phyloP scores from a whole-genome alignment of 805 yeast species.

The Cyberlindnera subsufficiens region DNA sequence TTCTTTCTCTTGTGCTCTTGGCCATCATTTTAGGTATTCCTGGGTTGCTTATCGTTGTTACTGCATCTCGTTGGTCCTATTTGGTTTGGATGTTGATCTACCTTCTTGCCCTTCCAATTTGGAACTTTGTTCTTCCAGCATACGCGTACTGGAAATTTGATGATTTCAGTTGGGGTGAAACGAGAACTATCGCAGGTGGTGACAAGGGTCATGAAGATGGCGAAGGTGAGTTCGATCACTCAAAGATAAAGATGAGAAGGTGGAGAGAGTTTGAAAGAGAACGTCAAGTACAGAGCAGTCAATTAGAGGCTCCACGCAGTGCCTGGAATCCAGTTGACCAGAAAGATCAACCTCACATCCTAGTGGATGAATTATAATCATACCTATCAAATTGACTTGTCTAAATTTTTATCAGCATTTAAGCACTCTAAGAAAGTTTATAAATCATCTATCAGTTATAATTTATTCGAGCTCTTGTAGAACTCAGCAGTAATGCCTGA shows the following conservation, averaged over 20 bases:
- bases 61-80: constrained; percentile 70
- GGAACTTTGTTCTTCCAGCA: constrained; percentile 85
- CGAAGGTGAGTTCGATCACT: constrained; percentile 87
- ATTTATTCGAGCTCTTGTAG: constrained; percentile 17
- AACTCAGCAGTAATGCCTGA: constrained; percentile 21
- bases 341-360: constrained; percentile 8
- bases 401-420: background rate
- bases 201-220: constrained; percentile 62
- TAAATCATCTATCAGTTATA: background rate
- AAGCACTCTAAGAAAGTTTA: background rate
- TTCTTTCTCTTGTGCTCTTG: constrained; percentile 68
- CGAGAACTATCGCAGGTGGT: constrained; percentile 71
- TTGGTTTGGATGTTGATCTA: constrained; percentile 76
- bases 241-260: constrained; percentile 81
- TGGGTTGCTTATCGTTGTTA: constrained; percentile 71
- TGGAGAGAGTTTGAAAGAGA: constrained; percentile 94
- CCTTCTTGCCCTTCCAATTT: constrained; percentile 77
- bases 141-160: constrained; percentile 95
- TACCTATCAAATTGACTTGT: background rate
- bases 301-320: constrained; percentile 20
- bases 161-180: constrained; percentile 96
- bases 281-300: constrained; percentile 13
- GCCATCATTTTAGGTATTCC: constrained; percentile 82
- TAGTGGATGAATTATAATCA: constrained; percentile 8
- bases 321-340: constrained; percentile 24